phyloP scores from a whole-genome alignment of 148 eudicot genomes.

The Chenopodium album region DNA sequence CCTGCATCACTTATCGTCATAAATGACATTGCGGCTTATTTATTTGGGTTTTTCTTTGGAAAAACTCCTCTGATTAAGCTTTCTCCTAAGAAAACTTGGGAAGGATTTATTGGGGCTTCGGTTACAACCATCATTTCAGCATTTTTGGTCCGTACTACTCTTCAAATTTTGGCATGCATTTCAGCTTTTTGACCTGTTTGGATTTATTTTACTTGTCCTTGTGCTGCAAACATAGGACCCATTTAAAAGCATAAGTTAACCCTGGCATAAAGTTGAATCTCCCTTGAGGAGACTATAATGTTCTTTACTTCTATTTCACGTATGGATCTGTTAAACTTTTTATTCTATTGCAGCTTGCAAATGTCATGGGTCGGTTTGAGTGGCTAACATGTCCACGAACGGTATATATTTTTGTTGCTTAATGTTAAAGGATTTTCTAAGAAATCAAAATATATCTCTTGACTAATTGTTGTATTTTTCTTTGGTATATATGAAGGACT shows the following conservation, averaged over 20 bases:
- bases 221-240: conserved; percentile 1
- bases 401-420: conserved; percentile 37
- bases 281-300: not conserved
- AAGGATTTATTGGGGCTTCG: conserved; percentile 97
- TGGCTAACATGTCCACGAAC: conserved; percentile 96
- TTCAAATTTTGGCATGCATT: not conserved
- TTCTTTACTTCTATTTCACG: not conserved
- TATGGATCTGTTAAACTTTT: not conserved
- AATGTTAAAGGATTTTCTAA: not conserved
- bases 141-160: conserved; percentile 59
- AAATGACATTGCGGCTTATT: conserved; percentile 93
- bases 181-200: not conserved
- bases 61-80: conserved; percentile 93
- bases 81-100: conserved; percentile 98
- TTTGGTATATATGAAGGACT: conserved; percentile 47
- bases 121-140: conserved; percentile 80
- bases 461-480: not conserved
- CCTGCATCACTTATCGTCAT: conserved; percentile 97
- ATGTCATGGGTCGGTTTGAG: conserved; percentile 76
- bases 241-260: not conserved
- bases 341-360: conserved; percentile 68
- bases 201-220: not conserved
- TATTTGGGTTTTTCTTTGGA: conserved; percentile 95
- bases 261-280: not conserved
- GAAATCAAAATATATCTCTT: conserved; percentile 5